A percentile compares a stretch with the other conserved stretches of the same genome.
Conservation (phyloP, 306 rosid genomes). For the Fragaria nilgerrensis region DNA sequence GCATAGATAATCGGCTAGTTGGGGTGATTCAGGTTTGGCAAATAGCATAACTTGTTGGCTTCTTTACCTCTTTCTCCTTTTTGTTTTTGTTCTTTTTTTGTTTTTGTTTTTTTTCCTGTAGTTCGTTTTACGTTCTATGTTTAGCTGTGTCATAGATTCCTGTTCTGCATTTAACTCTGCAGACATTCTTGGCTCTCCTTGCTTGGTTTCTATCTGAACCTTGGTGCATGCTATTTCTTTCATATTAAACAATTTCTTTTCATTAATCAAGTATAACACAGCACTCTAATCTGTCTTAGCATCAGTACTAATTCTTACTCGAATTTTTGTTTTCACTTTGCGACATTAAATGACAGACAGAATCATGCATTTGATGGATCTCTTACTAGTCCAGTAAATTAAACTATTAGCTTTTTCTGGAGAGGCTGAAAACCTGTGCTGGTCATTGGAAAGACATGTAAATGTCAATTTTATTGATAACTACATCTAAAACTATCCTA, state of each 20-base stretch:
- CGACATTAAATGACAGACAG: not conserved
- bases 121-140: not conserved
- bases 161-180: not conserved
- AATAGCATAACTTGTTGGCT: constrained; percentile 4
- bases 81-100: too few relatives aligned
- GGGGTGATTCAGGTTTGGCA: constrained; percentile 73
- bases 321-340: not conserved
- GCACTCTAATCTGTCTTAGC: not conserved
- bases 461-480: not conserved
- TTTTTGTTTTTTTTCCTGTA: not conserved
- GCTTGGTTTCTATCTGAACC: not conserved
- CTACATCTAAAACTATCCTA: not conserved
- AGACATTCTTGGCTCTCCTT: not conserved
- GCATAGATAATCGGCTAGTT: constrained; percentile 81
- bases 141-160: not conserved
- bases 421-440: not conserved
- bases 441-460: not conserved
- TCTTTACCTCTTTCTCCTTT: not conserved
- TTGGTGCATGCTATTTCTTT: not conserved
- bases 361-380: not conserved
- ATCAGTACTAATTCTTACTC: not conserved
- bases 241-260: not conserved
- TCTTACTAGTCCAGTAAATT: not conserved
- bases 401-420: not conserved
- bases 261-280: not conserved